phyloP scores from a whole-genome alignment of 768 basidiomycete genomes.

The Lentinula sp. region DNA sequence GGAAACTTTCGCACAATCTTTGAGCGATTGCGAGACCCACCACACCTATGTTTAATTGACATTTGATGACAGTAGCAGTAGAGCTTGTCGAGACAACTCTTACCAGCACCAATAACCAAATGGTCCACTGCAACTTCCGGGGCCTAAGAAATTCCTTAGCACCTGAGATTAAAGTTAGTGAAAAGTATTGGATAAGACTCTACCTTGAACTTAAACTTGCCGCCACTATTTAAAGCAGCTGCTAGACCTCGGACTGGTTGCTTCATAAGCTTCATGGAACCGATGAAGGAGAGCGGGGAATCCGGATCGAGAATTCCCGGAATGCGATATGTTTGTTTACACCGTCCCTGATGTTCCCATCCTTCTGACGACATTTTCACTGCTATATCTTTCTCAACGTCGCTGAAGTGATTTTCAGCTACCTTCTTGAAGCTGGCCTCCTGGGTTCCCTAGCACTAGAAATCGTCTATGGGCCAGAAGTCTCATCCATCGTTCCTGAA shows the following conservation, averaged over 20 bases:
- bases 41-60: constrained; percentile 43
- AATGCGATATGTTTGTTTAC: constrained; percentile 12
- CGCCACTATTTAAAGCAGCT: constrained; percentile 56
- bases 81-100: constrained; percentile 5
- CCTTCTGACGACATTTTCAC: constrained; percentile 46
- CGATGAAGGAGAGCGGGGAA: not conserved
- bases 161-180: not conserved
- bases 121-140: constrained; percentile 78
- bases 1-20: constrained; percentile 57
- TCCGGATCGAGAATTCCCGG: constrained; percentile 10
- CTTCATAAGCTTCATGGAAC: constrained; percentile 16
- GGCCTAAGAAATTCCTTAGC: constrained; percentile 7
- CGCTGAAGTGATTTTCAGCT: constrained; percentile 34
- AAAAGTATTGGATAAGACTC: not conserved
- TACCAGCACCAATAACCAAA: constrained; percentile 85
- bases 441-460: constrained; percentile 53
- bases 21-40: constrained; percentile 86
- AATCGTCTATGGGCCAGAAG: constrained; percentile 48
- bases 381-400: constrained; percentile 52
- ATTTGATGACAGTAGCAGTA: not conserved
- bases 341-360: constrained; percentile 22
- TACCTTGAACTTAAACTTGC: constrained; percentile 60
- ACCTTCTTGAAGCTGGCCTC: constrained; percentile 33
- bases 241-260: constrained; percentile 41
- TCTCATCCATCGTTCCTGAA: constrained; percentile 35